These are phyloP conservation scores for Cylindrotheca fusiformis DNA, from an alignment of 108 stramenopile genomes.

Conservation along the genomic window DNA sequence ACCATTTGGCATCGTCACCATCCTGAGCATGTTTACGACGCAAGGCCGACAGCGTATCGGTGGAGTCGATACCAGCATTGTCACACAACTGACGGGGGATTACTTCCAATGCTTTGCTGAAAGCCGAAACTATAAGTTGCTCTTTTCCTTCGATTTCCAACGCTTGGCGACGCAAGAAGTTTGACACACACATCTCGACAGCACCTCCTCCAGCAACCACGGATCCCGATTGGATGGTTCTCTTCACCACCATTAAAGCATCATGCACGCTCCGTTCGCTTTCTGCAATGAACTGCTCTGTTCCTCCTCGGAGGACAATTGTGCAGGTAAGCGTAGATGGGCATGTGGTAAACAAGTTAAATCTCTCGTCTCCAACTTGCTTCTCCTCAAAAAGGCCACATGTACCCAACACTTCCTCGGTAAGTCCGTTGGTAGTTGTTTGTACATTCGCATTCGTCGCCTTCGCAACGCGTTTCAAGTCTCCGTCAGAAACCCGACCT, in stretches of 20 bases:
- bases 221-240: conserved; percentile 72
- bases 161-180: conserved; percentile 73
- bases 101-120: conserved; percentile 95
- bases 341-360: conserved; percentile 97
- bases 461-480: conserved; percentile 95
- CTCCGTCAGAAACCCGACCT: conserved; percentile 94
- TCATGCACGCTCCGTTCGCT: conserved; percentile 97
- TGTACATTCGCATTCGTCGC: conserved; percentile 94
- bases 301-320: conserved; percentile 95
- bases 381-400: conserved; percentile 95
- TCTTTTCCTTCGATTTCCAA: conserved; percentile 95
- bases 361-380: conserved; percentile 96
- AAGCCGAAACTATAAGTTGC: conserved; percentile 90
- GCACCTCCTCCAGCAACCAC: conserved; percentile 99
- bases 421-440: conserved; percentile 86
- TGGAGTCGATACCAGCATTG: conserved; percentile 98
- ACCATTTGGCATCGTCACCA: conserved; percentile 82
- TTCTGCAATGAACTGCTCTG: conserved; percentile 99
- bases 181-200: conserved; percentile 95
- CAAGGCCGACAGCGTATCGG: conserved; percentile 94
- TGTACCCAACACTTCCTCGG: conserved; percentile 77
- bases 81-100: conserved; percentile 96
- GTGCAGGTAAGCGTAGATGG: conserved; percentile 90
- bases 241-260: conserved; percentile 97
- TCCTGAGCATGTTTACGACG: conserved; percentile 89